Evolutionary conservation across 345 rosid genomes (phyloP).

Genomic region (Capsella bursapastoris): DNA sequence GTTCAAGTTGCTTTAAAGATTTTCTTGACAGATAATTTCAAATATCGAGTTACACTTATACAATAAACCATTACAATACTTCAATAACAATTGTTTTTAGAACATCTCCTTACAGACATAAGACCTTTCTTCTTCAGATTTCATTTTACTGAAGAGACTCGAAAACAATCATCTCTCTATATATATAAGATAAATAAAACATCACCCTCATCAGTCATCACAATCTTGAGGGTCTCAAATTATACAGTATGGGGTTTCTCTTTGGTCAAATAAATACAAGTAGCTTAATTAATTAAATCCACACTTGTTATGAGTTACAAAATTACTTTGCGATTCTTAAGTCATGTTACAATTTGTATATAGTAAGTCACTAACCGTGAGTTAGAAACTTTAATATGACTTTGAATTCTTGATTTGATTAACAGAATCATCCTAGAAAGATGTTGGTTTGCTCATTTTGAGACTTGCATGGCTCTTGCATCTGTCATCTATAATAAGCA

Average conservation of each 20-base stretch:
- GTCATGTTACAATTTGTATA: neutral
- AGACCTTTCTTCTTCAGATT: constrained; percentile 7
- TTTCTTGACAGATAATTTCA: constrained; percentile 23
- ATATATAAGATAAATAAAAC: neutral
- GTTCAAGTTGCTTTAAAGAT: constrained; percentile 31
- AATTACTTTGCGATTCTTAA: neutral
- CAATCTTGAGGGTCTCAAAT: neutral
- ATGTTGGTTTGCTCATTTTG: neutral
- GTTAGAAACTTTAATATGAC: neutral
- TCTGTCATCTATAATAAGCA: no score
- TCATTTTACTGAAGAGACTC: neutral
- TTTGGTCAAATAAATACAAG: neutral
- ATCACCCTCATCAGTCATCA: neutral
- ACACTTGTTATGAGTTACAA: neutral
- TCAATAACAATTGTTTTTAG: neutral
- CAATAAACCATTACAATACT: constrained; percentile 4
- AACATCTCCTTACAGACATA: neutral
- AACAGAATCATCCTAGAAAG: neutral
- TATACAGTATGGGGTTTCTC: neutral
- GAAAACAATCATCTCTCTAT: neutral
- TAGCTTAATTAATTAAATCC: neutral
- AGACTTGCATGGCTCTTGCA: neutral
- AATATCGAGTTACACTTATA: neutral
- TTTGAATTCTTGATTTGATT: neutral
- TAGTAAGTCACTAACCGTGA: neutral